Percentiles rank a stretch among this genome's conserved stretches.
phyloP scores from a whole-genome alignment of 257 asterid species.

The Jacaranda copaia region DNA sequence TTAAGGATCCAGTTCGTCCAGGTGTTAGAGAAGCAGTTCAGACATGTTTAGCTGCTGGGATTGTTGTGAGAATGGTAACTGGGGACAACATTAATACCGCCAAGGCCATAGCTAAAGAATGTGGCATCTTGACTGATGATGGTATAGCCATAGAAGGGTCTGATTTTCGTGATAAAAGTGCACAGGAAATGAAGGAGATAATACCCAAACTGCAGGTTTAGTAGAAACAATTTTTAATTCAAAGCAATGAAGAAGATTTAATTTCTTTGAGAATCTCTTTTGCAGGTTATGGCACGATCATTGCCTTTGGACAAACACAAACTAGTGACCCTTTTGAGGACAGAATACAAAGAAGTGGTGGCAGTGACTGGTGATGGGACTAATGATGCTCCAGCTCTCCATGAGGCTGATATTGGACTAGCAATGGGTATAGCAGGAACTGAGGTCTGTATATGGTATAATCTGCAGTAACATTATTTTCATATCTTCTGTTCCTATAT shows the following conservation, averaged over 20 bases:
- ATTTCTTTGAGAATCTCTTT: background rate
- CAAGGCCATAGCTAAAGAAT: slow-evolving; percentile 83
- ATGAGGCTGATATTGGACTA: slow-evolving; percentile 67
- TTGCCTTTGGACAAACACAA: slow-evolving; percentile 80
- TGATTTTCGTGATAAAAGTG: slow-evolving; percentile 63
- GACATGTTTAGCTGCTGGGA: slow-evolving; percentile 81
- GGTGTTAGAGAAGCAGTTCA: slow-evolving; percentile 81
- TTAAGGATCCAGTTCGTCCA: slow-evolving; percentile 79
- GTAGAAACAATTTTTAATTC: background rate
- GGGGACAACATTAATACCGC: slow-evolving; percentile 90
- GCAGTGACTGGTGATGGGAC: slow-evolving; percentile 75
- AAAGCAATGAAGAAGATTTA: background rate
- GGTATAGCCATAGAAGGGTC: slow-evolving; percentile 82
- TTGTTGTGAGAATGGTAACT: slow-evolving; percentile 79
- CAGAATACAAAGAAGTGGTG: slow-evolving; percentile 69
- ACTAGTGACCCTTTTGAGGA: slow-evolving; percentile 65
- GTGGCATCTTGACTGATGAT: slow-evolving; percentile 76
- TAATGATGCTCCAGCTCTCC: slow-evolving; percentile 68
- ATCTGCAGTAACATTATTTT: no score
- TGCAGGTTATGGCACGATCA: slow-evolving; percentile 78
- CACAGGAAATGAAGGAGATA: slow-evolving; percentile 63
- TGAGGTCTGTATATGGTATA: slow-evolving; percentile 45
- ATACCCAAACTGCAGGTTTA: slow-evolving; percentile 77
- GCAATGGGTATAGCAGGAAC: slow-evolving; percentile 74
- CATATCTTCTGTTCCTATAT: background rate